Evolutionary conservation across 768 basidiomycete species (phyloP).

Genomic region (Punctularia strigosozonata): DNA sequence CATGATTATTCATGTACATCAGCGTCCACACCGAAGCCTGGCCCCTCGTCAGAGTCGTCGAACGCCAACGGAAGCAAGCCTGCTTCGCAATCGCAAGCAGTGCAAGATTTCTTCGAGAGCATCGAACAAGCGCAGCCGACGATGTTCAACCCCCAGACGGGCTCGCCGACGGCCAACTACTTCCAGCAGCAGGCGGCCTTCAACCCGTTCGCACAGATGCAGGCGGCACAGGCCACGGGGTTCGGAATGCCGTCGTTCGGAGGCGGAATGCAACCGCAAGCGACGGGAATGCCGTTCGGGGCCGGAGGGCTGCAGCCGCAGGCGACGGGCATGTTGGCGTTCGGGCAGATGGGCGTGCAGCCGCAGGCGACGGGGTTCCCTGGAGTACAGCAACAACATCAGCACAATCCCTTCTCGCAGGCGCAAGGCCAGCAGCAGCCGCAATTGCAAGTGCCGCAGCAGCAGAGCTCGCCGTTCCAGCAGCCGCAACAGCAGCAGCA

Average conservation of each 20-base stretch:
- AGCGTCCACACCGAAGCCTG: slow-evolving; percentile 13
- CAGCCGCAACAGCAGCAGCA: slow-evolving; percentile 21
- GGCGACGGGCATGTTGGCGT: too few species aligned
- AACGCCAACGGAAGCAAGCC: slow-evolving; percentile 17
- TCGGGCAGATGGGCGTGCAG: too few species aligned
- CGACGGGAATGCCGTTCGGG: too few species aligned
- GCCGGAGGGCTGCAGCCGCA: too few species aligned
- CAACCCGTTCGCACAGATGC: slow-evolving; percentile 69
- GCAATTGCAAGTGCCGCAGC: slow-evolving; percentile 43
- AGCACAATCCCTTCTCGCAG: slow-evolving; percentile 30
- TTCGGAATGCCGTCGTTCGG: too few species aligned
- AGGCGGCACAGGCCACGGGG: too few species aligned
- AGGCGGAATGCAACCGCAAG: too few species aligned
- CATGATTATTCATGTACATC: slow-evolving; percentile 15
- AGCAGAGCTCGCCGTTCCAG: slow-evolving; percentile 22
- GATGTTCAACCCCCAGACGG: slow-evolving; percentile 56
- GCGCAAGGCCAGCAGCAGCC: slow-evolving; percentile 38
- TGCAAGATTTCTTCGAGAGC: slow-evolving; percentile 78
- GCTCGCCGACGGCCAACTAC: slow-evolving; percentile 40
- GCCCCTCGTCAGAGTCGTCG: slow-evolving; percentile 15
- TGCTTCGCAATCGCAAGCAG: slow-evolving; percentile 32
- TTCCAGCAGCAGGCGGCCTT: slow-evolving; percentile 46
- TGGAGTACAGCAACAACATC: slow-evolving; percentile 15
- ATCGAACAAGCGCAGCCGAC: slow-evolving; percentile 75
- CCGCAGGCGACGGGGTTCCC: slow-evolving; percentile 38